Percentiles rank a stretch among this genome's conserved stretches.
Evolutionary conservation across 2,329 filamentous ascomycete genomes (phyloP).

Genomic region (Chaetothyriales sp.): DNA sequence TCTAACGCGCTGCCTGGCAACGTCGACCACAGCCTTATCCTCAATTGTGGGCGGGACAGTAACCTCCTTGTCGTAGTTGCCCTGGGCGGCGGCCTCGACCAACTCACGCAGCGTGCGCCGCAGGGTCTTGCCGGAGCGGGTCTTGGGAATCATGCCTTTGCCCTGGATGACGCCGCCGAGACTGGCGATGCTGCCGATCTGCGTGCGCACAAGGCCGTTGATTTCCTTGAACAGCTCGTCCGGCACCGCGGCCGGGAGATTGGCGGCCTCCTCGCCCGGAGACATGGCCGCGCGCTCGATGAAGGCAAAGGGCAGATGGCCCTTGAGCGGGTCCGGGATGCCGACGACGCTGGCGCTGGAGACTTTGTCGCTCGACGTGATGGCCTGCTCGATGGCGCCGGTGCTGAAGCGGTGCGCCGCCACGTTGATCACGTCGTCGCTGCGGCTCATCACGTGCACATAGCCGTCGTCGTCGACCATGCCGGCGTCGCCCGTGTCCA

Average conservation of each 20-base stretch:
- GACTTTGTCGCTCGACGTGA: conserved; percentile 64
- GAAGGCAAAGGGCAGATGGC: conserved; percentile 84
- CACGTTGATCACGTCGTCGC: conserved; percentile 91
- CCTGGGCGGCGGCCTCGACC: conserved; percentile 66
- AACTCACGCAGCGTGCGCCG: conserved; percentile 69
- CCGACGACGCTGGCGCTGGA: conserved; percentile 78
- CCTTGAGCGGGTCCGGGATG: conserved; percentile 74
- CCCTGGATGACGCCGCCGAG: conserved; percentile 78
- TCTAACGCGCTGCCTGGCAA: conserved; percentile 55
- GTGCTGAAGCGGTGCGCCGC: conserved; percentile 83
- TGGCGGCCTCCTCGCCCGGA: background rate
- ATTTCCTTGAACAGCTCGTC: conserved; percentile 32
- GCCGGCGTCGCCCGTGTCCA: conserved; percentile 85
- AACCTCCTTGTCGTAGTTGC: conserved; percentile 58
- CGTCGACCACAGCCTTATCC: conserved; percentile 59
- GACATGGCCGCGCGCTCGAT: conserved; percentile 43
- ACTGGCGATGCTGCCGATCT: conserved; percentile 77
- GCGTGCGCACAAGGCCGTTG: conserved; percentile 50
- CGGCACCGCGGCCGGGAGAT: conserved; percentile 25
- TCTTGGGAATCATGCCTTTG: conserved; percentile 79
- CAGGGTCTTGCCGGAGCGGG: conserved; percentile 80
- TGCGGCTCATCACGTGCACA: conserved; percentile 49
- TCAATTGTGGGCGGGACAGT: conserved; percentile 74
- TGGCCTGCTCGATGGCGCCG: conserved; percentile 79
- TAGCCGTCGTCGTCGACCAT: conserved; percentile 64